phyloP scores from a whole-genome alignment of 169 alveolate genomes.

The Plasmodium inui region DNA sequence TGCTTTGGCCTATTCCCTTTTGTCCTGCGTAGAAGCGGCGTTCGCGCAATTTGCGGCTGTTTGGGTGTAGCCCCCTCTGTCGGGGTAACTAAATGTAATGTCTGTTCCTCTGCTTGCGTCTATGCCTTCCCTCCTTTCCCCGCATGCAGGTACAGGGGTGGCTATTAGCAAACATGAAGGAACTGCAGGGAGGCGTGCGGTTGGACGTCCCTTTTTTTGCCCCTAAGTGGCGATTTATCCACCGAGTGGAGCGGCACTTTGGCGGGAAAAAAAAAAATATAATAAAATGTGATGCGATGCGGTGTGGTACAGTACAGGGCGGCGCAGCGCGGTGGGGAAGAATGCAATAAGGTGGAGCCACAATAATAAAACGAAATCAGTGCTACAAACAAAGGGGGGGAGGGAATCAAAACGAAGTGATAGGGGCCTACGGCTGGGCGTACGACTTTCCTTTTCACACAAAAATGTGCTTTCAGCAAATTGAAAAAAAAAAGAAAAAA shows the following conservation, averaged over 20 bases:
- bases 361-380: neutral
- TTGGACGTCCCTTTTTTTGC: neutral
- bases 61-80: neutral
- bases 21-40: neutral
- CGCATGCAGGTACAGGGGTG: neutral
- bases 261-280: neutral
- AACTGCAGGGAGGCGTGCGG: neutral
- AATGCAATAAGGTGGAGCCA: neutral
- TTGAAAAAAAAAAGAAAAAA: too few species aligned
- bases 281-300: neutral
- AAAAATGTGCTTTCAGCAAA: neutral
- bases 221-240: neutral
- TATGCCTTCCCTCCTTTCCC: neutral
- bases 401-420: constrained; percentile 2
- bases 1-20: neutral
- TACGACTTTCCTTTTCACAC: constrained; percentile 3
- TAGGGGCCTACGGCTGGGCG: constrained; percentile 1
- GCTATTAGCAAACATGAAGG: neutral
- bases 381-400: neutral
- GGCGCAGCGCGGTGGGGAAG: neutral
- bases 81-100: neutral
- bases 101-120: neutral
- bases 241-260: constrained; percentile 4
- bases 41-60: neutral
- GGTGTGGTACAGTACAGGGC: neutral